Evolutionary conservation across 2,329 filamentous ascomycete genomes (phyloP).

Genomic region (Paracoccidioides brasiliensis): DNA sequence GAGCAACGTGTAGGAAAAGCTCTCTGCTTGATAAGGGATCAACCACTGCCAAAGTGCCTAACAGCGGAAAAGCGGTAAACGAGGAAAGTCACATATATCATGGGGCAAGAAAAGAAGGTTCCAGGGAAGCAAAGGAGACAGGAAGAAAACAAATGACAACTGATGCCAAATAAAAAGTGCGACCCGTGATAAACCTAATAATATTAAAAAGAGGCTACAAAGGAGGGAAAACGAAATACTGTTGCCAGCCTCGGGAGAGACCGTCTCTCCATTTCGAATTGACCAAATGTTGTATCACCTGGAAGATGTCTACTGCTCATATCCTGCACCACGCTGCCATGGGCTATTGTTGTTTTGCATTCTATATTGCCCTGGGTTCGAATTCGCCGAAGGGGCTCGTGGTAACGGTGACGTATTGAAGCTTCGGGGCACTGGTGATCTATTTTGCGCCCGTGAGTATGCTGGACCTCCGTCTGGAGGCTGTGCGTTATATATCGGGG

Average conservation of each 20-base stretch:
- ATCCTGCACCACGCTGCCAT: constrained; percentile 54
- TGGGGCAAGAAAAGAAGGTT: too few relatives aligned
- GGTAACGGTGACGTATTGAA: constrained; percentile 21
- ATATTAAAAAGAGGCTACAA: constrained; percentile 1
- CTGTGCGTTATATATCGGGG: constrained; percentile 24
- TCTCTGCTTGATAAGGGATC: too few relatives aligned
- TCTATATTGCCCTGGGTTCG: constrained; percentile 25
- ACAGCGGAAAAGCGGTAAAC: too few relatives aligned
- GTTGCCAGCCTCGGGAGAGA: constrained; percentile 13
- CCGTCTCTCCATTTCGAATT: constrained; percentile 27
- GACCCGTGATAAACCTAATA: background rate
- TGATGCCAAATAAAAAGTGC: background rate
- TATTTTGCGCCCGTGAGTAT: constrained; percentile 12
- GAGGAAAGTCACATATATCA: too few relatives aligned
- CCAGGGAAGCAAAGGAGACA: background rate
- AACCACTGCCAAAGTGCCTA: too few relatives aligned
- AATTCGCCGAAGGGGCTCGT: constrained; percentile 19
- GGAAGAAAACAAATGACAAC: background rate
- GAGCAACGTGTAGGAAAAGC: too few relatives aligned
- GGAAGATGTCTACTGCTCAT: constrained; percentile 39
- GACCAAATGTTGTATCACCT: background rate
- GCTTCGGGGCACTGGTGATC: constrained; percentile 23
- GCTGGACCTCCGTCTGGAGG: constrained; percentile 11
- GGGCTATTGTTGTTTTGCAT: constrained; percentile 45
- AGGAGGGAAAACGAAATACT: constrained; percentile 10